Evolutionary conservation across 2,329 filamentous ascomycete genomes (phyloP), one percentile per base, ranked within the genome.

Genomic region (Fulvia fulva): DNA sequence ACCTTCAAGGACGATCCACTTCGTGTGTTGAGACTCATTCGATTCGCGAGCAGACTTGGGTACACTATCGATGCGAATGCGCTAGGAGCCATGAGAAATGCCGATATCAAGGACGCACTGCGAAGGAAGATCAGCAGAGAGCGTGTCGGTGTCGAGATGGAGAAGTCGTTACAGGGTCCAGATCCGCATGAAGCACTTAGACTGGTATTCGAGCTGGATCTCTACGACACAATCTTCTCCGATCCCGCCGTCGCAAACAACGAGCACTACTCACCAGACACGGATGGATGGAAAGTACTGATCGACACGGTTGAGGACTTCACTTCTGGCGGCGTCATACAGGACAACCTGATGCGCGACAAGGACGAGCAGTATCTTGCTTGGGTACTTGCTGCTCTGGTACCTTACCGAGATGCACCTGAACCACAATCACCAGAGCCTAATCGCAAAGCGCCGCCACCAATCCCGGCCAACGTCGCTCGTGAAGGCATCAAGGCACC

Each of bases 1-100:
- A 99, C 93, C 0, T 97, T 99, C 76, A 91, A 87, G 72, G 93
- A 97, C 70, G 93, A 97, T 69, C 94, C 94, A 12, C 78, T 99
- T 23, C 83, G 94, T 19, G 89, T 97, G 3, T 77, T 97, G 60
- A 85, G 93, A 50, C 79, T 97, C 53, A 88, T 99, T 51, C 85
- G 94, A 56, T 97, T 99, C 75, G 90, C 93, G 4, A 95, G 90
- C 68, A 83, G 92, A 21, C 80, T 97, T 7, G 81, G 82, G 47
- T 99, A 96, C 71, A 77, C 74, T 9, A 96, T 99, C 63, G 89
- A 95, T 62, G 72, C 79, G 0, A 79, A 81, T 28, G 87, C 88
- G 0, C 83, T 88, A 68, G 70, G 78, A 44, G 87, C 84, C 23
- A 99, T 99, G 93, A 82, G 81, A 12, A 82, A 96, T 64, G 71